Percentiles rank a stretch among this genome's conserved stretches.
Conservation (phyloP, 139 green algal genomes). For the Chlorella sorokiniana region DNA sequence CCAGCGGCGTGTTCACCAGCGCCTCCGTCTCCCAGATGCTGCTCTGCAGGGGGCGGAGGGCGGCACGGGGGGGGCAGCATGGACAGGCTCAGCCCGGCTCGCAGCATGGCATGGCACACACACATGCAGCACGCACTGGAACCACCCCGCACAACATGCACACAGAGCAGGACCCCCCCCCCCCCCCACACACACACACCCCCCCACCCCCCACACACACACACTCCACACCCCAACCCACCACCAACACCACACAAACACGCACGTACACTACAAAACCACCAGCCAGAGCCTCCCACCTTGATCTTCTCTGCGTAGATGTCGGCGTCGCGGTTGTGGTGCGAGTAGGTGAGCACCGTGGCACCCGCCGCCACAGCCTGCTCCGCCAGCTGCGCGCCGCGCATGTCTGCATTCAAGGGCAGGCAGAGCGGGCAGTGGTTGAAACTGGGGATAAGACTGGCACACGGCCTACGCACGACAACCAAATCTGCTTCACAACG, state of each 20-base stretch:
- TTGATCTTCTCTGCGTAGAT: slow-evolving; percentile 67
- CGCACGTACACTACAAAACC: no score
- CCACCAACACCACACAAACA: no score
- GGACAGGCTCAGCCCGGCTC: neutral
- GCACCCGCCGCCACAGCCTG: slow-evolving; percentile 34
- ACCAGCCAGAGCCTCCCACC: no score
- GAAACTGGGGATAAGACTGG: neutral
- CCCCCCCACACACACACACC: neutral
- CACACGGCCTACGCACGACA: no score
- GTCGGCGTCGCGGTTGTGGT: slow-evolving; percentile 68
- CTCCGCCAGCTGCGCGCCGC: slow-evolving; percentile 7
- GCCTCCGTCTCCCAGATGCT: slow-evolving; percentile 83
- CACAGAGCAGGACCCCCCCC: neutral
- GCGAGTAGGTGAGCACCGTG: slow-evolving; percentile 74
- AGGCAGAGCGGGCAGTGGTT: neutral
- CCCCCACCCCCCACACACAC: neutral
- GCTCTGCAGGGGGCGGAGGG: slow-evolving; percentile 25
- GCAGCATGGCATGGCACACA: neutral
- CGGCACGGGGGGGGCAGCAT: neutral
- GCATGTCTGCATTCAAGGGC: neutral
- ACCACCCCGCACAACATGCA: no score
- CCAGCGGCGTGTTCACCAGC: slow-evolving; percentile 53
- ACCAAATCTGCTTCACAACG: no score
- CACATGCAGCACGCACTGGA: neutral
- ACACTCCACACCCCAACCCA: neutral